phyloP scores from a whole-genome alignment of 2,329 filamentous ascomycete genomes.

The Colletotrichum tabaci region DNA sequence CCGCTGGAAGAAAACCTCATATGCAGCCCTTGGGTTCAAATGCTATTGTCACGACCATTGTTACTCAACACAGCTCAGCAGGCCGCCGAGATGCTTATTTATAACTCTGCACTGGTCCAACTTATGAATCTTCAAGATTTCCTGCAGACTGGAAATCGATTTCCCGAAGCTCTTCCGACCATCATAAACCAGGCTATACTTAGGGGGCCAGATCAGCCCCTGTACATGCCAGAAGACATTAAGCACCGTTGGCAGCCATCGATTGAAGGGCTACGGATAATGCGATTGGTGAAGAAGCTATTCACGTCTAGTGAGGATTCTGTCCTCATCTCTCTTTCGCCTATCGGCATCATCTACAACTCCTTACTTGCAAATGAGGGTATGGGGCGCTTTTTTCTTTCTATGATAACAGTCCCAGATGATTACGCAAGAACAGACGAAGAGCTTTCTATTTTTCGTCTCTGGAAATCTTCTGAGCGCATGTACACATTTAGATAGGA shows the following conservation, averaged over 20 bases:
- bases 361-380: conserved; percentile 2
- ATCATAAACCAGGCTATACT: background rate
- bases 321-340: conserved; percentile 13
- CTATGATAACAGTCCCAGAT: background rate
- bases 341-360: conserved; percentile 25
- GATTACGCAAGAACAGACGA: background rate
- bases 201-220: background rate
- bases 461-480: background rate
- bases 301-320: background rate
- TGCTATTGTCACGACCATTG: conserved; percentile 15
- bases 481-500: background rate
- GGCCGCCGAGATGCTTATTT: conserved; percentile 26
- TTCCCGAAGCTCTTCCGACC: background rate
- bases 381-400: conserved; percentile 11
- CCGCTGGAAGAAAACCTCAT: background rate
- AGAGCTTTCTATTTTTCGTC: background rate
- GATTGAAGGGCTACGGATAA: conserved; percentile 20
- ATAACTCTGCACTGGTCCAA: conserved; percentile 22
- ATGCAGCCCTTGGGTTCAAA: background rate
- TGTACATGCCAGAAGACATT: conserved; percentile 25
- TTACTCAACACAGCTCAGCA: background rate
- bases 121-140: conserved; percentile 12
- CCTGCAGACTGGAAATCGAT: conserved; percentile 5
- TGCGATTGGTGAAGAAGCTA: background rate
- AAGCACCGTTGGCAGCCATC: conserved; percentile 29